Conservation (phyloP, 2,329 filamentous ascomycete genomes). For the Hypoxylon sp. region DNA sequence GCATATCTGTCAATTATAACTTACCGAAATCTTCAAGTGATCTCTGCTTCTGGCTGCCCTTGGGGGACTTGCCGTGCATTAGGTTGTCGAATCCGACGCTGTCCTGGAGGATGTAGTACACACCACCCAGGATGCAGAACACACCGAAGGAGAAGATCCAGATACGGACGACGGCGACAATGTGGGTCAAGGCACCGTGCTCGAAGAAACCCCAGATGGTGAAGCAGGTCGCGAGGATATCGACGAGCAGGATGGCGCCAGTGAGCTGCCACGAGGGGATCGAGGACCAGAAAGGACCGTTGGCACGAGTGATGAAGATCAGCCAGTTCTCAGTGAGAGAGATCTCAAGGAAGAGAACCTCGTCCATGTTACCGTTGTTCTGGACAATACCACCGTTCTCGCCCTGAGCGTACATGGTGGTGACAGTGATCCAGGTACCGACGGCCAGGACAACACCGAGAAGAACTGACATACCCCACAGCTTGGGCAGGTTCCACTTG, state of each 20-base stretch:
- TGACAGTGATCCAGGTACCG: conserved; percentile 90
- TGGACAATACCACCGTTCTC: conserved; percentile 86
- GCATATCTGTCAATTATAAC: conserved; percentile 53
- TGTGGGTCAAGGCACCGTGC: conserved; percentile 73
- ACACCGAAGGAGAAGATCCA: conserved; percentile 94
- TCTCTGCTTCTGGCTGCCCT: conserved; percentile 85
- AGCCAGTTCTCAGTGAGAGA: conserved; percentile 95
- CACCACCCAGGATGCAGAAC: conserved; percentile 82
- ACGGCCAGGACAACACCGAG: conserved; percentile 84
- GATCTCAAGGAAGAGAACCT: conserved; percentile 89
- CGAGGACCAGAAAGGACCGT: conserved; percentile 92
- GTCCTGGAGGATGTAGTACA: conserved; percentile 85
- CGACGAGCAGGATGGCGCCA: conserved; percentile 83
- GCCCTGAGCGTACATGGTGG: conserved; percentile 78
- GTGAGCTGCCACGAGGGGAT: conserved; percentile 87
- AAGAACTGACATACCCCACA: conserved; percentile 92
- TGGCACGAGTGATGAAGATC: conserved; percentile 95
- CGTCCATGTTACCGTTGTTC: conserved; percentile 86
- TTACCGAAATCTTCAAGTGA: conserved; percentile 91
- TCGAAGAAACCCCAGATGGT: conserved; percentile 88
- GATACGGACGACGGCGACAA: conserved; percentile 87
- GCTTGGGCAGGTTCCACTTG: conserved; percentile 95
- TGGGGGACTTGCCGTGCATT: conserved; percentile 90
- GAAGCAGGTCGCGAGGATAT: conserved; percentile 88
- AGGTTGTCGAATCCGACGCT: conserved; percentile 88